phyloP scores from a whole-genome alignment of 495 filamentous ascomycete genomes.

The Aspergillus cristatus region DNA sequence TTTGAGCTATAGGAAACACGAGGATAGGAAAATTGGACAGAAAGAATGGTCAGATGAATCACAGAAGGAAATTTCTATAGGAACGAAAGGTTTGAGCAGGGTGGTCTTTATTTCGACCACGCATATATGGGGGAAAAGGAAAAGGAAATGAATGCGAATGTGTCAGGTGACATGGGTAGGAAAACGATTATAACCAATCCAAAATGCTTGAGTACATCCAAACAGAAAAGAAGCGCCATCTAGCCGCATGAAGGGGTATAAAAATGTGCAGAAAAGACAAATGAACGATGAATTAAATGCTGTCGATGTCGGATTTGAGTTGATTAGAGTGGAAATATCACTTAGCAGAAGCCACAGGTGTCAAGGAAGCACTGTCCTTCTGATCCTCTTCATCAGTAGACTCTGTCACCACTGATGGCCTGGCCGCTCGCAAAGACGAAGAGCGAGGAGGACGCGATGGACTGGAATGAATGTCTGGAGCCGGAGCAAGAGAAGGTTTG shows the following conservation, averaged over 20 bases:
- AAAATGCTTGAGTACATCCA: conserved; percentile 2
- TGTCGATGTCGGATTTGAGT: not conserved
- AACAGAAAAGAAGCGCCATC: conserved; percentile 15
- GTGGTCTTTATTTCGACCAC: no score
- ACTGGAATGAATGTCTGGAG: conserved; percentile 25
- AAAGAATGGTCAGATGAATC: no score
- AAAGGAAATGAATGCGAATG: no score
- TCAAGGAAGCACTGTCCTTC: conserved; percentile 5
- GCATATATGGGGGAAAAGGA: no score
- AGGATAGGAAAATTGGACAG: no score
- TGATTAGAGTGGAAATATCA: conserved; percentile 1
- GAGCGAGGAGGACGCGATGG: conserved; percentile 28
- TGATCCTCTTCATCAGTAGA: conserved; percentile 1
- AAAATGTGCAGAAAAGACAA: conserved; percentile 14
- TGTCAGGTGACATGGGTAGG: not conserved
- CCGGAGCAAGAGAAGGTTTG: conserved; percentile 26
- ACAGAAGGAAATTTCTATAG: no score
- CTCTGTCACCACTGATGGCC: conserved; percentile 7
- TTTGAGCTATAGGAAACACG: no score
- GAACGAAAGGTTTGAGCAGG: no score
- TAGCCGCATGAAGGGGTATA: conserved; percentile 25
- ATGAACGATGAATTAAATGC: conserved; percentile 7
- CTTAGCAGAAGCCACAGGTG: conserved; percentile 5
- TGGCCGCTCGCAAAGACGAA: conserved; percentile 24
- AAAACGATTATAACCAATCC: not conserved